phyloP scores from a whole-genome alignment of 305 asterid genomes.

The Solanum chacoense region DNA sequence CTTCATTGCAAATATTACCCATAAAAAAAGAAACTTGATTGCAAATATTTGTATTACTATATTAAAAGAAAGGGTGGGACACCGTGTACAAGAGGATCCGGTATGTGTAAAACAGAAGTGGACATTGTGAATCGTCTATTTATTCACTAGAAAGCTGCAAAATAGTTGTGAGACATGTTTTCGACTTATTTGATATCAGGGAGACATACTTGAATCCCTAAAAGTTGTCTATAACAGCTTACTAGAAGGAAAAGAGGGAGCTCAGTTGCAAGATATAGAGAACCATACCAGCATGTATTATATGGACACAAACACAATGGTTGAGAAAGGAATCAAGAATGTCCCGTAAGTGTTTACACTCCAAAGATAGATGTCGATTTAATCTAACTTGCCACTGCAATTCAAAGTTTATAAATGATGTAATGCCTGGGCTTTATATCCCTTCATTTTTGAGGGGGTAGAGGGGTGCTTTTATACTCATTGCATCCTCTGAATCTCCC shows the following conservation, averaged over 20 bases:
- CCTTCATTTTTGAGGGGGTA: not conserved
- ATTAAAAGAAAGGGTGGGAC: not conserved
- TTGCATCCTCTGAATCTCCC: not conserved
- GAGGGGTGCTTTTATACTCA: not conserved
- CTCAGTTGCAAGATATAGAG: not conserved
- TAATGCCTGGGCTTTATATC: not conserved
- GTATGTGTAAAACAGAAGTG: not conserved
- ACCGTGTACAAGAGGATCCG: not conserved
- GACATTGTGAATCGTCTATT: not conserved
- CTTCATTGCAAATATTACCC: not conserved
- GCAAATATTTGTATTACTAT: not conserved
- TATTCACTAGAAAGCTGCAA: not conserved
- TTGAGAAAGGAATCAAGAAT: not conserved
- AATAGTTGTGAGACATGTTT: not conserved
- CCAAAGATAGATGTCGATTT: not conserved
- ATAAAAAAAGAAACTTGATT: not conserved
- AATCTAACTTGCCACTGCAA: not conserved
- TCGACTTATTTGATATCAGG: not conserved
- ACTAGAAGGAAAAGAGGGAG: not conserved
- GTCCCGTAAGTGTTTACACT: not conserved
- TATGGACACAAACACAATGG: not conserved
- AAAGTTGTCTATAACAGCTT: not conserved
- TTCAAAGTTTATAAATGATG: not conserved
- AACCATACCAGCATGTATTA: not conserved
- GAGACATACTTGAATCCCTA: not conserved